Conservation (phyloP, 176 grass and related monocot species). For the Triticum timopheevii region DNA sequence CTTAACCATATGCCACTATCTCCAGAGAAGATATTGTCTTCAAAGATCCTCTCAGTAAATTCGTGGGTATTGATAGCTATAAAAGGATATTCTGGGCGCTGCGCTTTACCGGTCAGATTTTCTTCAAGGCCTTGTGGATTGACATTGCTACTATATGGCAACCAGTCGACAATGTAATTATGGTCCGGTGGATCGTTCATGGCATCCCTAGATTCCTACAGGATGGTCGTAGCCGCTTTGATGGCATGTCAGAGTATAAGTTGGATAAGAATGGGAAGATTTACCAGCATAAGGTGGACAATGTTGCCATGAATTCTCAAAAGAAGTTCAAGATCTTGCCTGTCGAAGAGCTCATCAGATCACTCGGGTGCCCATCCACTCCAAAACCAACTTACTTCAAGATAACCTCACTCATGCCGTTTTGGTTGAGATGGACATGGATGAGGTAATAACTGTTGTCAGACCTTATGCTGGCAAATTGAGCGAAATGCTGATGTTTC, state of each 20-base stretch:
- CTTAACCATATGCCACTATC: slow-evolving; percentile 23
- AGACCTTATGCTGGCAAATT: slow-evolving; percentile 36
- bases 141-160: slow-evolving; percentile 83
- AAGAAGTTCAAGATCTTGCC: slow-evolving; percentile 61
- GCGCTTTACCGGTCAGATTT: slow-evolving; percentile 50
- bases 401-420: slow-evolving; percentile 3
- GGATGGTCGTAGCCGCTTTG: slow-evolving; percentile 69
- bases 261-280: slow-evolving; percentile 82
- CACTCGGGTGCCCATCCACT: slow-evolving; percentile 67
- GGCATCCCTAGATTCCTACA: slow-evolving; percentile 71
- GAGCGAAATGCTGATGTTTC: slow-evolving; percentile 36
- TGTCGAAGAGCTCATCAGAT: slow-evolving; percentile 61
- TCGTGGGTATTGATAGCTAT: slow-evolving; percentile 63
- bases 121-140: slow-evolving; percentile 82
- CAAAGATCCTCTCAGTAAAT: slow-evolving; percentile 86
- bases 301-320: slow-evolving; percentile 63
- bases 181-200: slow-evolving; percentile 86
- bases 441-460: slow-evolving; percentile 40
- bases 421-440: slow-evolving; percentile 51
- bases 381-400: slow-evolving; percentile 82
- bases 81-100: slow-evolving; percentile 78
- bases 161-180: slow-evolving; percentile 68
- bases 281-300: slow-evolving; percentile 77
- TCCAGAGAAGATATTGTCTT: slow-evolving; percentile 85
- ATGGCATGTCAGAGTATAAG: slow-evolving; percentile 86